Evolutionary conservation across 2,329 filamentous ascomycete genomes (phyloP), one percentile per base, ranked within the genome.

Genomic region (Colletotrichum sp.): DNA sequence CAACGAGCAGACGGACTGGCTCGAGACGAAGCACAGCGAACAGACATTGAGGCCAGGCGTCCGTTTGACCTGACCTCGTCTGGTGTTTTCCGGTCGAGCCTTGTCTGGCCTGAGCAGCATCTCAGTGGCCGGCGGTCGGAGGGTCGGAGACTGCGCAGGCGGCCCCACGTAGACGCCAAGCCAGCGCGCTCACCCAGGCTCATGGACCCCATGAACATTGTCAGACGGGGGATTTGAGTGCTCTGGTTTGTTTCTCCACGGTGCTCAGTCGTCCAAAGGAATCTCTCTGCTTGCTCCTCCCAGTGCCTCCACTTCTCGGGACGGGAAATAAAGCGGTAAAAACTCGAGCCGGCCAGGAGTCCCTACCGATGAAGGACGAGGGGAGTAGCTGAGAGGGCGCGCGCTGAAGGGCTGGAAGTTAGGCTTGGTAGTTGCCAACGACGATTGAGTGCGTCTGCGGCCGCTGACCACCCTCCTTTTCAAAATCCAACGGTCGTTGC

Each of bases 371-470:
- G 12, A 32, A 52, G 21, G 66, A 48, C n/a, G 39, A 64, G 65
- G 36, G 24, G n/a, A 64, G 16, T 61, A 61, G 34, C 67, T 71
- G 72, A 72, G 61, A 55, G 55, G 39, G 32, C 55, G 36, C 39
- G 55, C 32, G 69, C 72, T 67, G 68, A 72, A 67, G 68, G 68
- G 68, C 63, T 75, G 72, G 68, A 60, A 66, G 61, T 48, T 32
- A 73, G 71, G 57, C 57, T 52, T 26, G 66, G 18, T 57, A 30
- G 26, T 32, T 24, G 43, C 34, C 21, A 28, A 59, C 16, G 13
- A 21, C 36, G 26, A 67, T 39, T 36, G 67, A 67, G 61, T 55
- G 67, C 61, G 68, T 72, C 52, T 67, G 63, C 72, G 52, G 61
- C 67, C 67, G 69, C 72, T 72, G 63, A 67, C 69, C 69, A 67